Percentiles rank a stretch among this genome's conserved stretches.
These are phyloP conservation scores for Allium cepa DNA, from an alignment of 106 monocot genomes.

Conservation along the genomic window DNA sequence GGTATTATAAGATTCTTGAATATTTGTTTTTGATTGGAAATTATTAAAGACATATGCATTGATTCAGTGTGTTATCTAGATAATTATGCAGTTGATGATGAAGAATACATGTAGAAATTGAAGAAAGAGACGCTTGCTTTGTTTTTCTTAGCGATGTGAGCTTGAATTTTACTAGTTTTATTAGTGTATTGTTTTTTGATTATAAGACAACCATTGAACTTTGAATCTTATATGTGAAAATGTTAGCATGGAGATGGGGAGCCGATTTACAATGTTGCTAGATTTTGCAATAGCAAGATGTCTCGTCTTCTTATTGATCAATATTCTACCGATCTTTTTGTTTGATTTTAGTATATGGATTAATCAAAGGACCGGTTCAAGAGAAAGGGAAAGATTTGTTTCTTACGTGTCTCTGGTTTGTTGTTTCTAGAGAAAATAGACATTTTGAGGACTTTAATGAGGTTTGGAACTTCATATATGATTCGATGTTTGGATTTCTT, in stretches of 20 bases:
- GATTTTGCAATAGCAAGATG: slow-evolving; percentile 88
- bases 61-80: slow-evolving; percentile 25
- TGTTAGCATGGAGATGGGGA: slow-evolving; percentile 92
- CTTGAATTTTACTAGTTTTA: background rate
- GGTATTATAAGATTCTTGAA: slow-evolving; percentile 37
- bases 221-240: background rate
- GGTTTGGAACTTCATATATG: slow-evolving; percentile 20
- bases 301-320: background rate
- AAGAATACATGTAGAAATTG: slow-evolving; percentile 81
- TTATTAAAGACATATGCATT: too few relatives aligned
- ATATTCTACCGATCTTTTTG: background rate
- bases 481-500: too few relatives aligned
- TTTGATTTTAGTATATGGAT: background rate
- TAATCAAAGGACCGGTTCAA: slow-evolving; percentile 16
- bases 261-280: slow-evolving; percentile 93
- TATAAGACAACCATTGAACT: background rate
- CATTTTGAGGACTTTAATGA: slow-evolving; percentile 97
- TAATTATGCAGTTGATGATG: slow-evolving; percentile 82
- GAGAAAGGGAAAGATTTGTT: slow-evolving; percentile 56
- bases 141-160: slow-evolving; percentile 93
- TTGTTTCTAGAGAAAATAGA: slow-evolving; percentile 84
- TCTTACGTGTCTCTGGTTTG: slow-evolving; percentile 60
- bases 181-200: background rate
- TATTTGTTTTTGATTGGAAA: background rate
- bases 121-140: slow-evolving; percentile 74